Evolutionary conservation across 441 rosid genomes (phyloP).

Genomic region (Biscutella auriculata): DNA sequence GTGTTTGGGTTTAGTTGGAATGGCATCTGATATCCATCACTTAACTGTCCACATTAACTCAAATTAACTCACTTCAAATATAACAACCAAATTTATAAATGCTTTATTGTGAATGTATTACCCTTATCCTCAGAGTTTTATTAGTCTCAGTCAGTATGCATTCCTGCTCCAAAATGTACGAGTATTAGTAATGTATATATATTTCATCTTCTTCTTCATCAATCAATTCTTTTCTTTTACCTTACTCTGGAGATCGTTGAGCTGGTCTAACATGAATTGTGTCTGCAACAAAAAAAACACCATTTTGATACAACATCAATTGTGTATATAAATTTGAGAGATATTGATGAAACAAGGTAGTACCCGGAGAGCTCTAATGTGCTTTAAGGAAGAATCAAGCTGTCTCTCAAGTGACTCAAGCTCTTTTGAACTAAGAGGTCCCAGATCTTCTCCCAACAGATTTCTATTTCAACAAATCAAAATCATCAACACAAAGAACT

Average conservation of each 20-base stretch:
- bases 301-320: neutral
- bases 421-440: constrained; percentile 80
- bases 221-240: constrained; percentile 20
- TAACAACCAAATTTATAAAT: neutral
- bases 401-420: constrained; percentile 96
- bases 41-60: constrained; percentile 28
- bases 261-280: constrained; percentile 90
- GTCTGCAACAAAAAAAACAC: constrained; percentile 35
- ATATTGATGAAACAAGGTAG: neutral
- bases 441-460: constrained; percentile 89
- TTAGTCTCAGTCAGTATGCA: constrained; percentile 73
- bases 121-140: constrained; percentile 74
- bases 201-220: neutral
- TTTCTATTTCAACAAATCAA: constrained; percentile 34
- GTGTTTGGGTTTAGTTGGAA: constrained; percentile 52
- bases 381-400: constrained; percentile 84
- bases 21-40: constrained; percentile 78
- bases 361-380: constrained; percentile 84
- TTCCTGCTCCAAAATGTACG: constrained; percentile 35
- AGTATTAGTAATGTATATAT: neutral
- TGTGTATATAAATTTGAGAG: neutral
- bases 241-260: constrained; percentile 81
- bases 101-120: constrained; percentile 14
- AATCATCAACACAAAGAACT: too few species aligned
- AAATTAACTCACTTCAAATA: neutral